Base-by-base conservation (phyloP, 306 rosid species). In the Pyrus pyrifolia region DNA sequence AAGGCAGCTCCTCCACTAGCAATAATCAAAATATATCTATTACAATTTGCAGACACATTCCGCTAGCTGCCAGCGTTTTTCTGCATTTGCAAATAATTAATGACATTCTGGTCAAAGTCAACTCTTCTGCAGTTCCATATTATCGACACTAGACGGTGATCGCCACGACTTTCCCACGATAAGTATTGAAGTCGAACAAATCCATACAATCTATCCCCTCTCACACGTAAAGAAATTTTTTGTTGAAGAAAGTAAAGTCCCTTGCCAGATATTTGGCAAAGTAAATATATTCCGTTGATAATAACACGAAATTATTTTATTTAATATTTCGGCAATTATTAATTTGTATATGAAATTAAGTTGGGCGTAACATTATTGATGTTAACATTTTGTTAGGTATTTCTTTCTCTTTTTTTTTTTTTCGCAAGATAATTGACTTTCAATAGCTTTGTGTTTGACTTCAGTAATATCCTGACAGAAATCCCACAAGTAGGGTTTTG, bases 41-140 rank as follows among this genome's bases (percentile, higher is more conserved):
- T 53, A 22, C 63, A 58, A 58, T 58, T 58, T 61, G 35, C n/a
- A 45, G 40, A 12, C 38, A 8, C 22, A 38, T 22, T 31, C 29
- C 17, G 21, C 33, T 53, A 72, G 76, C 23, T 72, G 23, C 38
- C 23, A 23, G 57, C 42, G 2, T 9, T 55, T 52, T 40, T 27
- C 31, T 67, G 53, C 21, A n/a, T 67, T 68, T 55, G 30, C 29
- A 11, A 42, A 27, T 55, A 59, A 73, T 59, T 4, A 40, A 59
- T 40, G 35, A 23, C 68, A 73, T 44, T 60, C 27, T 73, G 77
- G 45, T 73, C 69, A 73, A 73, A 44, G 77, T 61, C 44, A 44
- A 73, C 77, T 22, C 33, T 66, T 17, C 53, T 22, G 12, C 68
- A 23, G 53, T 73, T 23, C 22, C 68, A 1, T 63, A 30, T 30